Evolutionary conservation across 306 rosid genomes (phyloP).

Genomic region (Amphicarpaea edgeworthii): DNA sequence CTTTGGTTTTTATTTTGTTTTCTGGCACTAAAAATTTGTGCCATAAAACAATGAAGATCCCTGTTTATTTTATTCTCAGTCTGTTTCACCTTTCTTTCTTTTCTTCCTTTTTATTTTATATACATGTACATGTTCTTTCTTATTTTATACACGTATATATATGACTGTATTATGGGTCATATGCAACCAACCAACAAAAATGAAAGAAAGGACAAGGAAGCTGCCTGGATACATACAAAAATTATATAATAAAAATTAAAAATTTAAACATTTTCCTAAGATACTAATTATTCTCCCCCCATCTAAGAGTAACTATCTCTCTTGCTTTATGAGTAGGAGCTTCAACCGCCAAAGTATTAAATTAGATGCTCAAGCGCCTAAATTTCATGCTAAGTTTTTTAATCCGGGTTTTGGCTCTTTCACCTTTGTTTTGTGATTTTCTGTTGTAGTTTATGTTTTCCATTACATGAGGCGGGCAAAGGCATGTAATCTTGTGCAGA

Average conservation of each 20-base stretch:
- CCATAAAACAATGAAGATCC: not conserved
- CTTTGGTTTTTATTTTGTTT: not conserved
- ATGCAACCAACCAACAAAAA: constrained; percentile 3
- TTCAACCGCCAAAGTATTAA: not conserved
- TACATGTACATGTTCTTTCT: not conserved
- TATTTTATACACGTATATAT: not conserved
- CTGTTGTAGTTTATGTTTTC: constrained; percentile 10
- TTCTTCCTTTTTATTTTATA: not conserved
- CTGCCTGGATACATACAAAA: constrained; percentile 3
- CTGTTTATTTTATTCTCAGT: not conserved
- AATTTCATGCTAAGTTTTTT: not conserved
- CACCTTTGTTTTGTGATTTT: constrained; percentile 7
- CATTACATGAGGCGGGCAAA: not conserved
- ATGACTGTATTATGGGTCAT: not conserved
- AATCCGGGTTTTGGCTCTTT: constrained; percentile 18
- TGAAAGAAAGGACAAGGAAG: constrained; percentile 1
- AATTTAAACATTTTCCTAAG: no score
- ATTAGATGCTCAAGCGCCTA: not conserved
- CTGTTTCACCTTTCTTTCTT: not conserved
- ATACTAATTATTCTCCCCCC: not conserved
- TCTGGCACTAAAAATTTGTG: not conserved
- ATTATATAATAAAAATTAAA: not conserved
- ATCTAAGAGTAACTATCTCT: not conserved
- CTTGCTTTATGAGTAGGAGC: not conserved
- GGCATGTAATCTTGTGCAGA: not conserved